These are phyloP conservation scores for Anaeramoeba ignava DNA, from an alignment of 78 protist genomes.

Conservation along the genomic window DNA sequence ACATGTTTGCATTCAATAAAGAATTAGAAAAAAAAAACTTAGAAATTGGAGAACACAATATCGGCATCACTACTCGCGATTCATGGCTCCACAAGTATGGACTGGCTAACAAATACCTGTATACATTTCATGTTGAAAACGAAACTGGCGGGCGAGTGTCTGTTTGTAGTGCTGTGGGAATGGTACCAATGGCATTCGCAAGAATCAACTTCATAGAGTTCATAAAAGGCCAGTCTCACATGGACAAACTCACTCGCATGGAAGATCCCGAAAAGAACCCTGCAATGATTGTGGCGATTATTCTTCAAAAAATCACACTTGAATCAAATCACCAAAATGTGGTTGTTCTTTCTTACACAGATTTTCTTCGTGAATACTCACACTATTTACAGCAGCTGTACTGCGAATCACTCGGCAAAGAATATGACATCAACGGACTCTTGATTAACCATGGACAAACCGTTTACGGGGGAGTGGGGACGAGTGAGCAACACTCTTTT, in stretches of 20 bases:
- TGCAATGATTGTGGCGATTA: conserved; percentile 29
- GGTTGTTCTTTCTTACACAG: conserved; percentile 34
- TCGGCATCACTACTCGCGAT: conserved; percentile 34
- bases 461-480: conserved; percentile 47
- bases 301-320: conserved; percentile 15
- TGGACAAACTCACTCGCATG: conserved; percentile 32
- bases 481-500: conserved; percentile 40
- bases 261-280: conserved; percentile 22
- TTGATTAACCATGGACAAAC: conserved; percentile 26
- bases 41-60: conserved; percentile 19
- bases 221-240: conserved; percentile 30
- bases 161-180: conserved; percentile 36
- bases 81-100: conserved; percentile 33
- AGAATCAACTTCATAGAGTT: conserved; percentile 29
- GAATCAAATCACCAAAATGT: conserved; percentile 22
- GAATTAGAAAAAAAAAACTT: not conserved
- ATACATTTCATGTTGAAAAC: conserved; percentile 12
- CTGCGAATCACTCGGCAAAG: conserved; percentile 44
- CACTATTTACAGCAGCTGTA: conserved; percentile 44
- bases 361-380: conserved; percentile 28
- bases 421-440: conserved; percentile 18
- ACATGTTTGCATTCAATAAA: conserved; percentile 19
- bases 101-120: not conserved
- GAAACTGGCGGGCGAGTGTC: conserved; percentile 45
- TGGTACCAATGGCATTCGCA: conserved; percentile 51